Evolutionary conservation across 2,329 filamentous ascomycete genomes (phyloP).

Genomic region (Furcasterigmium sp.): DNA sequence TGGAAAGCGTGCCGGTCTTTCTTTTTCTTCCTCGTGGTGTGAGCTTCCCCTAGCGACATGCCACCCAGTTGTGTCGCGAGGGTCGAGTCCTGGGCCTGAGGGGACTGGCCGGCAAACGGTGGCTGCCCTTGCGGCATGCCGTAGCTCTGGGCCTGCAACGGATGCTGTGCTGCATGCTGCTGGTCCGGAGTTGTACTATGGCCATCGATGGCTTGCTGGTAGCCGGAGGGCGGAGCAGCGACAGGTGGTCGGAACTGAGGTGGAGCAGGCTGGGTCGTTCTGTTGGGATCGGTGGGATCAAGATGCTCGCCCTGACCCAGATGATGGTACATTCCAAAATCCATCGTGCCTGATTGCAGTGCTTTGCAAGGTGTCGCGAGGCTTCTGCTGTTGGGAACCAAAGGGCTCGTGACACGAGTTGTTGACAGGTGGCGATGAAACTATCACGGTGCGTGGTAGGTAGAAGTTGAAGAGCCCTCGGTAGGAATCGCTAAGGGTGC

Average conservation of each 20-base stretch:
- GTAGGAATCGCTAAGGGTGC: background rate
- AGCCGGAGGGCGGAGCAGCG: conserved; percentile 40
- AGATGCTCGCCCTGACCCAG: conserved; percentile 50
- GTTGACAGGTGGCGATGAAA: too few species aligned
- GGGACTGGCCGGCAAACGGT: conserved; percentile 17
- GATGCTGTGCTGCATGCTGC: conserved; percentile 31
- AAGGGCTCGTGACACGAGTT: too few species aligned
- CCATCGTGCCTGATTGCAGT: conserved; percentile 33
- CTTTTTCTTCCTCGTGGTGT: conserved; percentile 65
- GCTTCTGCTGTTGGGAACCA: too few species aligned
- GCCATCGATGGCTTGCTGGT: conserved; percentile 35
- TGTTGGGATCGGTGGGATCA: conserved; percentile 50
- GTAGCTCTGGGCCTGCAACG: conserved; percentile 22
- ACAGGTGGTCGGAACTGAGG: conserved; percentile 53
- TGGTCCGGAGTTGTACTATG: conserved; percentile 31
- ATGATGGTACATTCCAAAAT: conserved; percentile 50
- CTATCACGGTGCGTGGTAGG: too few species aligned
- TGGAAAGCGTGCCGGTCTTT: conserved; percentile 95
- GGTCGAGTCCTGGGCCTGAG: conserved; percentile 37
- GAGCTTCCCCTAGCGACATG: conserved; percentile 56
- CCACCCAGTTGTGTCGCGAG: conserved; percentile 72
- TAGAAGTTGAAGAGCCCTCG: too few species aligned
- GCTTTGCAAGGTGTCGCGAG: background rate
- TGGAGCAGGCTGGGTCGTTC: conserved; percentile 42
- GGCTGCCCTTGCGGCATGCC: conserved; percentile 22